Evolutionary conservation across 2,329 filamentous ascomycete genomes (phyloP).

Genomic region (Aspergillus alliaceus): DNA sequence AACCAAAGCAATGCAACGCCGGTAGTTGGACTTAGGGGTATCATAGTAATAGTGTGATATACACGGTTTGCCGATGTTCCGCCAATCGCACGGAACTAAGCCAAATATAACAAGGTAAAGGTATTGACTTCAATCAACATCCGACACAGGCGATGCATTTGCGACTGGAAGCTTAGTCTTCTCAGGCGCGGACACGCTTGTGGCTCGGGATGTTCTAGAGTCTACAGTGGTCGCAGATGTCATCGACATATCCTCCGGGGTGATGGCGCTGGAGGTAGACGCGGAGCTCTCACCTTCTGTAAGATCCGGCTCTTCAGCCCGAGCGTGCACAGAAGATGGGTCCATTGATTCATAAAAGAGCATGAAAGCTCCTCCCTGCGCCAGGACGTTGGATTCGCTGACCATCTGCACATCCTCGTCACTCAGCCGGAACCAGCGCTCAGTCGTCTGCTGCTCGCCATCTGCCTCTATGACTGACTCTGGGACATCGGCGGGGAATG

Average conservation of each 20-base stretch:
- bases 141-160: conserved; percentile 1
- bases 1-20: conserved; percentile 9
- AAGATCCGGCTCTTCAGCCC: conserved; percentile 2
- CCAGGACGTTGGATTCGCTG: conserved; percentile 70
- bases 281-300: conserved; percentile 13
- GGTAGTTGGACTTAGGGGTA: conserved; percentile 14
- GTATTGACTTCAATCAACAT: conserved; percentile 13
- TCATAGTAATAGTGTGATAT: conserved; percentile 13
- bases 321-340: not conserved
- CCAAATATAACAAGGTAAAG: conserved; percentile 4
- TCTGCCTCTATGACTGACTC: conserved; percentile 33
- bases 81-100: not conserved
- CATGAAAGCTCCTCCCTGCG: conserved; percentile 88
- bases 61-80: conserved; percentile 3
- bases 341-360: conserved; percentile 86
- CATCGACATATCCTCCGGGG: conserved; percentile 27
- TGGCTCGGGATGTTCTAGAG: conserved; percentile 26
- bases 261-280: conserved; percentile 20
- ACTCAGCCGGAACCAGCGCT: conserved; percentile 86
- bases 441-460: conserved; percentile 37
- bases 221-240: conserved; percentile 27
- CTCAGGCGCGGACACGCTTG: conserved; percentile 27
- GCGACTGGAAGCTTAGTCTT: conserved; percentile 9
- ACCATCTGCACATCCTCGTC: conserved; percentile 80
- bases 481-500: conserved; percentile 34